Base-by-base conservation (phyloP, 2,329 filamentous ascomycete genomes). In the Macrophomina tecta region DNA sequence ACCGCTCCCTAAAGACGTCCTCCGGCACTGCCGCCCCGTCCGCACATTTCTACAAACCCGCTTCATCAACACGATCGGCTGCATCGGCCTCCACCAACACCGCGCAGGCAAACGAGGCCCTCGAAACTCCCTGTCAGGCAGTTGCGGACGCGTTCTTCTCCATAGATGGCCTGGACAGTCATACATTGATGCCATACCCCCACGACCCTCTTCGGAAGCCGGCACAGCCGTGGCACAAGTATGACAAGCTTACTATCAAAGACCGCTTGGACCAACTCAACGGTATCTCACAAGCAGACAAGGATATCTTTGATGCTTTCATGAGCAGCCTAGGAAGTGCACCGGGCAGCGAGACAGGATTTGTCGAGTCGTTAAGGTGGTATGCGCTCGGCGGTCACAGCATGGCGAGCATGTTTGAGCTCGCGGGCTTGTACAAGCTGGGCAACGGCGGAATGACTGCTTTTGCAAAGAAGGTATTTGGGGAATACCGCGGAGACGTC, bases 151-250 rank as follows among this genome's bases (percentile, higher is more conserved):
- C 70, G 16, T 76, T 80, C 64, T 78, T 79, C 64, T 68, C 69
- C 1, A 67, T 78, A 12, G 76, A 77, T 53, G 76, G 75, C 2
- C 6, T 71, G 1, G 68, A 69, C 7, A 75, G 76, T 45, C 69
- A 73, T 4, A 68, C 73, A 0, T 51, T 79, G 1, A 79, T 80
- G 76, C 78, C 78, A 0, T 80, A 72, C 49, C 78, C 79, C 0
- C 74, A 78, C 55, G 76, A 78, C 12, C 72, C 76, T 0, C 68
- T 73, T 6, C 71, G 74, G 4, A 68, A 70, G 9, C 73, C 76
- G 0, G 69, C 70, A 0, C 36, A 38, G 36, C 65, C 66, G 0
- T 79, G 77, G 76, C 36, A 3, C 36, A 38, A 38, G 36, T 38
- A 38, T 38, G 36, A 38, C 36, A 38, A 38, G 36, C 36, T 38